Percentiles rank a stretch among this genome's conserved stretches.
Evolutionary conservation across 2,329 filamentous ascomycete genomes (phyloP).

Genomic region (Epichloe elymi): DNA sequence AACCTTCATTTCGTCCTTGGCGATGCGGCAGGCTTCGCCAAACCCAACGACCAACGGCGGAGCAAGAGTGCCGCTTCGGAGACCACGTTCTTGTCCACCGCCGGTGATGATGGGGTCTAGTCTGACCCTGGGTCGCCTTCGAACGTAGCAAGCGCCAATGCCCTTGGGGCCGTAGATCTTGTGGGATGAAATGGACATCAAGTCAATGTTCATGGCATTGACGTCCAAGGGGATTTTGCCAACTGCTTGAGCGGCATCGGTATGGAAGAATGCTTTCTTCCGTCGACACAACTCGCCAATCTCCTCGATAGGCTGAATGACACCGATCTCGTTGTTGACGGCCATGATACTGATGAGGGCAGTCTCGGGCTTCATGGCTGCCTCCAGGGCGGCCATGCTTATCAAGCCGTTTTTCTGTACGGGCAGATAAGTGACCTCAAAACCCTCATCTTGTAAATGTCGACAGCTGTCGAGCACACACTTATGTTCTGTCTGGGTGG

Average conservation of each 20-base stretch:
- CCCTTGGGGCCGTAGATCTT: slow-evolving; percentile 99
- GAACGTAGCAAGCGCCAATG: slow-evolving; percentile 90
- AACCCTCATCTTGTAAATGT: slow-evolving; percentile 93
- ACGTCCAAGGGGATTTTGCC: slow-evolving; percentile 96
- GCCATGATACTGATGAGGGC: slow-evolving; percentile 94
- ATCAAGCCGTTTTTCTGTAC: slow-evolving; percentile 80
- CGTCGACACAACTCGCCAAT: slow-evolving; percentile 85
- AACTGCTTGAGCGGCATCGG: slow-evolving; percentile 91
- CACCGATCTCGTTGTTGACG: slow-evolving; percentile 98
- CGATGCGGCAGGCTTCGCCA: slow-evolving; percentile 88
- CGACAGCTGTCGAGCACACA: slow-evolving; percentile 95
- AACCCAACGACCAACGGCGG: slow-evolving; percentile 84
- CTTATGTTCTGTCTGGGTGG: slow-evolving; percentile 96
- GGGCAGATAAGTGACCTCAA: slow-evolving; percentile 91
- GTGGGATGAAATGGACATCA: slow-evolving; percentile 98
- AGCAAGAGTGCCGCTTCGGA: slow-evolving; percentile 87
- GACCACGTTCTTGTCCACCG: slow-evolving; percentile 87
- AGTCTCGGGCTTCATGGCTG: slow-evolving; percentile 82
- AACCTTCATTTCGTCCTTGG: slow-evolving; percentile 82
- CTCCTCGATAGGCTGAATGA: slow-evolving; percentile 90
- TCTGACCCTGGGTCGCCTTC: slow-evolving; percentile 82
- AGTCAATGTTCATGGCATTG: slow-evolving; percentile 93
- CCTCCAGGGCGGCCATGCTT: slow-evolving; percentile 70
- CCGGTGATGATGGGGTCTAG: slow-evolving; percentile 93
- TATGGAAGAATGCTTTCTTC: slow-evolving; percentile 97